phyloP scores from a whole-genome alignment of 129 eudicot genomes.

The Dittrichia graveolens region DNA sequence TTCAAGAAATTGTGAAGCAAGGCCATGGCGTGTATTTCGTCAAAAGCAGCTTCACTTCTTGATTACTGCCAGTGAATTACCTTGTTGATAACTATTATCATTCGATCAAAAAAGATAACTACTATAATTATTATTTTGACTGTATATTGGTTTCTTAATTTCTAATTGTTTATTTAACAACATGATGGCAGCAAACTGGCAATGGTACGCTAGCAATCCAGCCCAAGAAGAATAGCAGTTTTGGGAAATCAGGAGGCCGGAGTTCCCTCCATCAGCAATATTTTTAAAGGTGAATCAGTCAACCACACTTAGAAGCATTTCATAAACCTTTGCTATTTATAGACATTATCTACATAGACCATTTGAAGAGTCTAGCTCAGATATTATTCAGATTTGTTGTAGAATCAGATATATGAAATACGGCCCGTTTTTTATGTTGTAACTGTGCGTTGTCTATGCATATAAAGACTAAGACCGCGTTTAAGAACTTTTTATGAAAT shows the following conservation, averaged over 20 bases:
- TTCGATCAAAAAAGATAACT: no score
- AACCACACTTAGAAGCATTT: background rate
- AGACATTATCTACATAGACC: no score
- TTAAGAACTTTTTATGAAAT: no score
- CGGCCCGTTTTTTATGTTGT: no score
- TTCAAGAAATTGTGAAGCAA: no score
- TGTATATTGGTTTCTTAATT: background rate
- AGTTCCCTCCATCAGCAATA: slow-evolving; percentile 31
- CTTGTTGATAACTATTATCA: no score
- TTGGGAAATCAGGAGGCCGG: slow-evolving; percentile 36
- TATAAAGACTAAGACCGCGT: no score
- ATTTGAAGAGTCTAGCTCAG: background rate
- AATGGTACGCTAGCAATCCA: slow-evolving; percentile 57
- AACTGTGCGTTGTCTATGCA: no score
- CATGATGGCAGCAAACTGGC: slow-evolving; percentile 55
- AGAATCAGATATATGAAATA: slow-evolving; percentile 7
- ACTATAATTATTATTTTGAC: no score
- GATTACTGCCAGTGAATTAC: no score
- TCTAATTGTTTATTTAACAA: background rate
- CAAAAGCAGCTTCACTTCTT: no score
- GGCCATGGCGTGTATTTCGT: no score
- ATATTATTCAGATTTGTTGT: slow-evolving; percentile 1
- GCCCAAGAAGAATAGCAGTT: slow-evolving; percentile 37
- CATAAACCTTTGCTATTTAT: slow-evolving; percentile 9
- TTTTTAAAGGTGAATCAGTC: slow-evolving; percentile 26